phyloP scores from a whole-genome alignment of 1,284 basidiomycete genomes.

The Puccinia coronata region DNA sequence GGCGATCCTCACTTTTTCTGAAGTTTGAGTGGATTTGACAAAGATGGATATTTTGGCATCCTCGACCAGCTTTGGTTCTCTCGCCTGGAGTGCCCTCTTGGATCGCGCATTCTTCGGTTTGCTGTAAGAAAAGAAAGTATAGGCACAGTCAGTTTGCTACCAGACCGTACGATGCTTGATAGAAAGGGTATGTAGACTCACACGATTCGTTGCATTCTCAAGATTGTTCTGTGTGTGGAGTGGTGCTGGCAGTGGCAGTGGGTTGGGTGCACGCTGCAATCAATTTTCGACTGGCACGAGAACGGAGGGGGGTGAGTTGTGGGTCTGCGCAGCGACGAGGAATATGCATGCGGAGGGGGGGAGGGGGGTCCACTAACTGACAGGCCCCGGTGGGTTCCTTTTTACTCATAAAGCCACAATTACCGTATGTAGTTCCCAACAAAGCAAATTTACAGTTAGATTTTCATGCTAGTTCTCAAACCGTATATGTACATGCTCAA shows the following conservation, averaged over 20 bases:
- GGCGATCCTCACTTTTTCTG: slow-evolving; percentile 73
- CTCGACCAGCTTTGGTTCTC: slow-evolving; percentile 87
- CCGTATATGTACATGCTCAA: too few species aligned
- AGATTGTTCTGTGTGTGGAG: background rate
- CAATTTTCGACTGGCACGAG: background rate
- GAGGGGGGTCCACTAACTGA: background rate
- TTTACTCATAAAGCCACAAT: too few species aligned
- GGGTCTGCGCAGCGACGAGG: background rate
- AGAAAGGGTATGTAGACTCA: background rate
- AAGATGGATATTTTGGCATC: slow-evolving; percentile 81
- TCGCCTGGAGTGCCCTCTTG: slow-evolving; percentile 85
- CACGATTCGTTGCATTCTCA: slow-evolving; percentile 37
- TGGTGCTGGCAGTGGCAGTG: too few species aligned
- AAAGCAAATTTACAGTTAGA: too few species aligned
- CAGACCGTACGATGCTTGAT: background rate
- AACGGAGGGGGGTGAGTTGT: background rate
- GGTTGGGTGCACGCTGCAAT: too few species aligned
- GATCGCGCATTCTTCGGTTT: slow-evolving; percentile 96
- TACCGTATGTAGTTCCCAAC: too few species aligned
- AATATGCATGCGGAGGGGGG: background rate
- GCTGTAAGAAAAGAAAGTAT: slow-evolving; percentile 60
- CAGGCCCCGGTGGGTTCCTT: too few species aligned
- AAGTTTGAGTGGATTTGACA: slow-evolving; percentile 82
- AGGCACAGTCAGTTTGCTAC: background rate
- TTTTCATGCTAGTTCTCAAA: too few species aligned